Base-by-base conservation (phyloP, 1,284 basidiomycete species). In the Marasmius sp. region DNA sequence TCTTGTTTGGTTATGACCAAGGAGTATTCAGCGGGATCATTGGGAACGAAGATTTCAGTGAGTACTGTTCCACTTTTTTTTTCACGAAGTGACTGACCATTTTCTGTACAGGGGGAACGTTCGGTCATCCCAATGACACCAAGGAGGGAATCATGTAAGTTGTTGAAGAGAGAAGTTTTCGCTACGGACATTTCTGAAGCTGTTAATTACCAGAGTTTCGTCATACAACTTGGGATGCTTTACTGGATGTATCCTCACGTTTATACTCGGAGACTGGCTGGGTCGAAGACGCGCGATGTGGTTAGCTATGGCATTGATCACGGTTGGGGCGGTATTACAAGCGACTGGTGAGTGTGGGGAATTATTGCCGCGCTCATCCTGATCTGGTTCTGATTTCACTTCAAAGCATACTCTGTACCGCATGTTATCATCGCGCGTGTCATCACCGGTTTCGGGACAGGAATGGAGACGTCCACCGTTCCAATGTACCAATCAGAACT, bases 401-500 rank as follows among this genome's bases (percentile, higher is more conserved):
- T 20, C 14, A 56, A 36, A 41, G 59, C 59, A 18, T 60, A 56
- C 37, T 43, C 39, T 14, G 51, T 55, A 7, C 51, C 59, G 1
- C 59, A 60, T 34, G 45, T 60, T 16, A 60, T 60, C 51, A 45
- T 60, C 39, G 59, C 59, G 22, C 59, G 59, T 14, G 53, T 60
- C 16, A 41, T 60, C n/a, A 60, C 59, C 16, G 59, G 59, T 12
- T 41, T 60, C n/a, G 59, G 59, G 14, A 60, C 59, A 8, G 59
- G 59, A 18, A 55, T 60, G 52, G 53, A 60, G 33, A 60, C 59
- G 16, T 53, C 53, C 39, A 60, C 59, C 16, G 59, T 60, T 16
- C 59, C 59, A 20, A 55, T 60, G 59, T 55, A 54, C n/a, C 59
- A 60, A 48, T 53, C 59, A 12, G 59, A 60, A 48, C n/a, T 60